Evolutionary conservation across 2,329 filamentous ascomycete genomes (phyloP).

Genomic region (Taxawa tesnikishii): DNA sequence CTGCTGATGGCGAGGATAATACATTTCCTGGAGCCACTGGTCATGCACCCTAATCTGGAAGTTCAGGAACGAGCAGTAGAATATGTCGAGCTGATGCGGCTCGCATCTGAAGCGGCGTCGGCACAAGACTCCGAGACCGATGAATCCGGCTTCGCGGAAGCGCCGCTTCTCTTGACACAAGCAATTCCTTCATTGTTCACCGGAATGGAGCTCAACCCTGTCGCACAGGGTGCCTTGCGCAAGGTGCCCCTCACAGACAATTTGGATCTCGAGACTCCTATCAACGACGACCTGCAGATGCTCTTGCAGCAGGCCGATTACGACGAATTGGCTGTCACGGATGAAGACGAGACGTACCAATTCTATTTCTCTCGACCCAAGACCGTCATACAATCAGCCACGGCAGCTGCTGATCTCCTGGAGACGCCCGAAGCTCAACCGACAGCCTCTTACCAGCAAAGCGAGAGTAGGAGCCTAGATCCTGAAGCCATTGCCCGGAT

Average conservation of each 20-base stretch:
- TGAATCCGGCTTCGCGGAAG: slow-evolving; percentile 57
- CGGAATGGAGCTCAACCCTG: slow-evolving; percentile 83
- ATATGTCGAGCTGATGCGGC: slow-evolving; percentile 76
- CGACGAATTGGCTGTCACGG: slow-evolving; percentile 26
- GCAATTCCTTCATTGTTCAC: slow-evolving; percentile 80
- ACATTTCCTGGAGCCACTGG: slow-evolving; percentile 67
- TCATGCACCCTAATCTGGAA: slow-evolving; percentile 74
- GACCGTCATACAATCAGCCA: slow-evolving; percentile 10
- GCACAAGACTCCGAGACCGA: slow-evolving; percentile 46
- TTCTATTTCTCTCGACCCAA: slow-evolving; percentile 32
- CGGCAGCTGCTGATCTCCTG: slow-evolving; percentile 30
- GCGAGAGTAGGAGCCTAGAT: slow-evolving; percentile 43
- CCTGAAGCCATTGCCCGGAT: slow-evolving; percentile 61
- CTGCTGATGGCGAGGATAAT: slow-evolving; percentile 73
- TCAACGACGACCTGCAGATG: slow-evolving; percentile 60
- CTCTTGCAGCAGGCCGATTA: slow-evolving; percentile 47
- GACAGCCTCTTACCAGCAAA: slow-evolving; percentile 32
- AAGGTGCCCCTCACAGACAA: slow-evolving; percentile 72
- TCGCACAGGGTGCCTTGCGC: slow-evolving; percentile 66
- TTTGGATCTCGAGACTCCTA: slow-evolving; percentile 68
- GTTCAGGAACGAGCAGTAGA: slow-evolving; percentile 92
- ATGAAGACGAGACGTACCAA: slow-evolving; percentile 30
- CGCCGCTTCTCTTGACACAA: slow-evolving; percentile 76
- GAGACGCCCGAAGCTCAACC: slow-evolving; percentile 23
- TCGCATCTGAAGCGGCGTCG: slow-evolving; percentile 70